phyloP scores from a whole-genome alignment of 768 basidiomycete genomes.

The Tylopilus rubrobrunneus region DNA sequence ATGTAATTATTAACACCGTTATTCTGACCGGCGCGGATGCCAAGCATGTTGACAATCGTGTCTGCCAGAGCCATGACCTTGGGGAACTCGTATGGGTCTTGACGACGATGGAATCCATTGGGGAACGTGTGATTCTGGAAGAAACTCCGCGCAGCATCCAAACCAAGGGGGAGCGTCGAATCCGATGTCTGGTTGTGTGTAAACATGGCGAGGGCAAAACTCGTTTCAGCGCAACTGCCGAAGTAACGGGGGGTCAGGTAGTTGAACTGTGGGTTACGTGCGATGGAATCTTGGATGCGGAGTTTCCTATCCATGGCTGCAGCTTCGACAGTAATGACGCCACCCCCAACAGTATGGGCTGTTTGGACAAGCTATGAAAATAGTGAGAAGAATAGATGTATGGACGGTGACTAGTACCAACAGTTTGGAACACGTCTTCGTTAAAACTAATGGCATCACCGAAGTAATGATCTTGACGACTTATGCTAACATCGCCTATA shows the following conservation, averaged over 20 bases:
- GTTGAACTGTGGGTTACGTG: slow-evolving; percentile 16
- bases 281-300: slow-evolving; percentile 23
- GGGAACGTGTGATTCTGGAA: slow-evolving; percentile 14
- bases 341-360: slow-evolving; percentile 13
- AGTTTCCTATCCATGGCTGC: slow-evolving; percentile 11
- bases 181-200: not conserved
- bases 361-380: slow-evolving; percentile 8
- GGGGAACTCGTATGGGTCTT: slow-evolving; percentile 6
- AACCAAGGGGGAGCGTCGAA: slow-evolving; percentile 5
- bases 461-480: not conserved
- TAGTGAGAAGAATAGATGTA: no score
- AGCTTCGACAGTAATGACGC: slow-evolving; percentile 17
- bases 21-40: slow-evolving; percentile 13
- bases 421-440: not conserved
- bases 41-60: not conserved
- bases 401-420: not conserved
- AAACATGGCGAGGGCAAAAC: slow-evolving; percentile 12
- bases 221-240: slow-evolving; percentile 13
- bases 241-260: slow-evolving; percentile 15
- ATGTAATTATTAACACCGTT: slow-evolving; percentile 14
- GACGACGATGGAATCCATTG: slow-evolving; percentile 14
- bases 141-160: slow-evolving; percentile 16
- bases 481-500: not conserved
- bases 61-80: not conserved
- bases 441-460: not conserved